Evolutionary conservation across 73 alveolate species (phyloP).

Genomic region (Paramecium octaurelia): DNA sequence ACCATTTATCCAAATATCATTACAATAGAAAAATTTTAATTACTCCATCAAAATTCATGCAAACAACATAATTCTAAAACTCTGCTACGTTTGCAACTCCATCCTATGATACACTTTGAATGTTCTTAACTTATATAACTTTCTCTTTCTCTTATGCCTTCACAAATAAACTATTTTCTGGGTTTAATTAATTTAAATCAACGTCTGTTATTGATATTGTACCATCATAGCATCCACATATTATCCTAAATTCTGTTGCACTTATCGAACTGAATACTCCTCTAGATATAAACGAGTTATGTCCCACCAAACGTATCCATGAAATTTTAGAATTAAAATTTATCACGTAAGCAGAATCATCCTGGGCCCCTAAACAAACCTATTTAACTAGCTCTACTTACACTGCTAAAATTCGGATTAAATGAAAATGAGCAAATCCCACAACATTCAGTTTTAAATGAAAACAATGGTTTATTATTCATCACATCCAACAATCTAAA

Average conservation of each 20-base stretch:
- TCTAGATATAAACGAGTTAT: conserved; percentile 30
- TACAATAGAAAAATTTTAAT: conserved; percentile 25
- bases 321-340: conserved; percentile 4
- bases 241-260: conserved; percentile 19
- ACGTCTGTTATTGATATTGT: conserved; percentile 16
- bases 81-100: background rate
- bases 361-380: conserved; percentile 45
- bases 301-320: conserved; percentile 14
- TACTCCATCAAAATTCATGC: conserved; percentile 26
- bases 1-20: background rate
- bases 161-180: background rate
- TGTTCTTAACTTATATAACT: conserved; percentile 31
- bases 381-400: background rate
- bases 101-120: background rate
- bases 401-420: conserved; percentile 17
- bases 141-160: background rate
- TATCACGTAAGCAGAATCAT: conserved; percentile 34
- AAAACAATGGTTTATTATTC: conserved; percentile 24
- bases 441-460: conserved; percentile 35
- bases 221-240: conserved; percentile 51
- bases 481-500: background rate
- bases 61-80: background rate
- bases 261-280: conserved; percentile 38
- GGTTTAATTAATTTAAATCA: background rate
- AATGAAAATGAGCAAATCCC: conserved; percentile 39